phyloP scores from a whole-genome alignment of 2,329 filamentous ascomycete genomes.

The Trichoderma gracile region DNA sequence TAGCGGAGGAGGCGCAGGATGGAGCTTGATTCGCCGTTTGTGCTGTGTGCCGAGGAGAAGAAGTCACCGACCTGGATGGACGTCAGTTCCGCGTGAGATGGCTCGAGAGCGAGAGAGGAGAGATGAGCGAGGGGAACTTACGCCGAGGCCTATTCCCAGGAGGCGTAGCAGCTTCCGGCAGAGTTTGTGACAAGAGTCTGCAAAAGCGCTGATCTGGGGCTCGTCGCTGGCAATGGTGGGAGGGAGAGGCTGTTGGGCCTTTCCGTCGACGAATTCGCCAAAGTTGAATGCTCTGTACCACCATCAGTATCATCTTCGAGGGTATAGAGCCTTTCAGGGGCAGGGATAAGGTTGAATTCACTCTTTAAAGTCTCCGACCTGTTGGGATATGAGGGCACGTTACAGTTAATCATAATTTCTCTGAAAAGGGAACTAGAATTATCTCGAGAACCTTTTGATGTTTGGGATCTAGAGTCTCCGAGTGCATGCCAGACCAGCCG shows the following conservation, averaged over 20 bases:
- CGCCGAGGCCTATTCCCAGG: constrained; percentile 74
- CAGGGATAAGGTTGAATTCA: constrained; percentile 41
- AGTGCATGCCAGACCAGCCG: constrained; percentile 86
- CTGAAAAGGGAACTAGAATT: too few relatives aligned
- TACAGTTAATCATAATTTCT: background rate
- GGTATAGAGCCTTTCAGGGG: background rate
- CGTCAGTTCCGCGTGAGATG: constrained; percentile 2
- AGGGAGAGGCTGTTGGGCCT: constrained; percentile 77
- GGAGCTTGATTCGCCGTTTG: constrained; percentile 51
- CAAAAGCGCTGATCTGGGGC: constrained; percentile 65
- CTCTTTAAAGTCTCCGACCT: constrained; percentile 89
- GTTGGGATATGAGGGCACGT: background rate
- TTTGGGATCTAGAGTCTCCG: constrained; percentile 82
- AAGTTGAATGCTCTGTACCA: constrained; percentile 81
- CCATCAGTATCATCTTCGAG: background rate
- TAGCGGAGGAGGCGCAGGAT: constrained; percentile 74
- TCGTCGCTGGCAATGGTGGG: constrained; percentile 60
- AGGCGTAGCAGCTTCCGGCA: constrained; percentile 73
- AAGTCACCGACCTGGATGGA: constrained; percentile 48
- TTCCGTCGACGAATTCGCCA: constrained; percentile 68
- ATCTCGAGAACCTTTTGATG: constrained; percentile 63
- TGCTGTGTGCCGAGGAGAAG: constrained; percentile 55
- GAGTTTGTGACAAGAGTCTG: constrained; percentile 68
- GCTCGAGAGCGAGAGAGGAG: too few relatives aligned
- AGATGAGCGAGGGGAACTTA: constrained; percentile 42